Conservation (phyloP, 495 filamentous ascomycete genomes). For the Cercophora sp. region DNA sequence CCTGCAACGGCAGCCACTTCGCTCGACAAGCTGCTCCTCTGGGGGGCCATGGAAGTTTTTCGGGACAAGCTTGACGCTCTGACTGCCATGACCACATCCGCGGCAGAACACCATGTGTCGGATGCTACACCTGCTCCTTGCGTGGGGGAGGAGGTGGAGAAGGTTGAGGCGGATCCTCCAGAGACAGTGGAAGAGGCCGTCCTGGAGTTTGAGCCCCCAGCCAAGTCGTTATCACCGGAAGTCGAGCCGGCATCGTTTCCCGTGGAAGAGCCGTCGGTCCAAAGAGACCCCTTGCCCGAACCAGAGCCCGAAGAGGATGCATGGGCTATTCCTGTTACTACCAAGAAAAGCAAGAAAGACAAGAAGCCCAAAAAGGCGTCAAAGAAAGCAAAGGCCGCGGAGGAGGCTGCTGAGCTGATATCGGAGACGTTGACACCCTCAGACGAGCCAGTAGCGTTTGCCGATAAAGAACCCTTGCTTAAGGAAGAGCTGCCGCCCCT, state of each 20-base stretch:
- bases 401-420: background rate
- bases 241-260: too few species aligned
- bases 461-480: background rate
- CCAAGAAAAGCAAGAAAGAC: background rate
- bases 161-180: background rate
- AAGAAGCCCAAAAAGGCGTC: background rate
- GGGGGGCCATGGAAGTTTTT: constrained; percentile 1
- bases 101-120: too few species aligned
- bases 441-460: background rate
- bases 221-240: too few species aligned
- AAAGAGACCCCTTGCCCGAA: too few species aligned
- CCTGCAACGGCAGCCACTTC: background rate
- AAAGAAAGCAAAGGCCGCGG: background rate
- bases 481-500: too few species aligned
- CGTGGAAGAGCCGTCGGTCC: background rate
- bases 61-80: constrained; percentile 5
- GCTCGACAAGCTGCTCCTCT: background rate
- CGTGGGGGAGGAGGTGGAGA: background rate
- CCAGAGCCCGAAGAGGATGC: background rate
- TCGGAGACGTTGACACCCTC: background rate
- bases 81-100: constrained; percentile 2
- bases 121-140: too few species aligned
- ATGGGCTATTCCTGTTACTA: background rate
- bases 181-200: background rate
- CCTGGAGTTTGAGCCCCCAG: background rate